Conservation (phyloP, 768 basidiomycete species). For the Panaeolus papilionaceus region DNA sequence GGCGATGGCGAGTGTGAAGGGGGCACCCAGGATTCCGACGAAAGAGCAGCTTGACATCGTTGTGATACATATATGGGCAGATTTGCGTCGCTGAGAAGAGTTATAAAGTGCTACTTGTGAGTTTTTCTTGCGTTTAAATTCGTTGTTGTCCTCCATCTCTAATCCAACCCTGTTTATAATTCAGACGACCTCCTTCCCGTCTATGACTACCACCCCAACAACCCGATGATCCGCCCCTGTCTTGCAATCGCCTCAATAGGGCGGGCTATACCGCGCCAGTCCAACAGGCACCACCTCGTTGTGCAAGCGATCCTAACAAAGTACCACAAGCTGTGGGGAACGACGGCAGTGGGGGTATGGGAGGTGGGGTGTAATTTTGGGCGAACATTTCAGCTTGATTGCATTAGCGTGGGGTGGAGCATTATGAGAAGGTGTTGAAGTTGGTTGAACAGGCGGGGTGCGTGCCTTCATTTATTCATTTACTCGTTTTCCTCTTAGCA, state of each 20-base stretch:
- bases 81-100: conserved; percentile 85
- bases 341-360: conserved; percentile 47
- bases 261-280: too few species aligned
- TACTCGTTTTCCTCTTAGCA: too few species aligned
- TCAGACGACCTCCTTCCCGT: conserved; percentile 73
- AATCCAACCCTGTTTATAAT: too few species aligned
- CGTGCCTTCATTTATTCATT: too few species aligned
- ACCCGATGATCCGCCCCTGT: conserved; percentile 49
- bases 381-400: conserved; percentile 72
- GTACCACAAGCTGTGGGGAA: conserved; percentile 70
- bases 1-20: conserved; percentile 43
- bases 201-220: conserved; percentile 80
- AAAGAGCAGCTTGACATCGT: conserved; percentile 75
- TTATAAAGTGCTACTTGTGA: conserved; percentile 86
- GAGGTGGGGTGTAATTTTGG: conserved; percentile 97
- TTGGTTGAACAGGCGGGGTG: too few species aligned
- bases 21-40: conserved; percentile 59
- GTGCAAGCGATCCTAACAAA: conserved; percentile 57
- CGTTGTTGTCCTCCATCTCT: too few species aligned
- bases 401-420: too few species aligned
- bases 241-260: too few species aligned
- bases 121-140: conserved; percentile 37
- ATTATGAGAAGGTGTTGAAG: conserved; percentile 50
- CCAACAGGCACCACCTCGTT: too few species aligned
- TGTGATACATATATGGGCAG: conserved; percentile 84